Evolutionary conservation across 768 basidiomycete species (phyloP), one percentile per base, ranked within the genome.

Genomic region (Amanita molliuscula): DNA sequence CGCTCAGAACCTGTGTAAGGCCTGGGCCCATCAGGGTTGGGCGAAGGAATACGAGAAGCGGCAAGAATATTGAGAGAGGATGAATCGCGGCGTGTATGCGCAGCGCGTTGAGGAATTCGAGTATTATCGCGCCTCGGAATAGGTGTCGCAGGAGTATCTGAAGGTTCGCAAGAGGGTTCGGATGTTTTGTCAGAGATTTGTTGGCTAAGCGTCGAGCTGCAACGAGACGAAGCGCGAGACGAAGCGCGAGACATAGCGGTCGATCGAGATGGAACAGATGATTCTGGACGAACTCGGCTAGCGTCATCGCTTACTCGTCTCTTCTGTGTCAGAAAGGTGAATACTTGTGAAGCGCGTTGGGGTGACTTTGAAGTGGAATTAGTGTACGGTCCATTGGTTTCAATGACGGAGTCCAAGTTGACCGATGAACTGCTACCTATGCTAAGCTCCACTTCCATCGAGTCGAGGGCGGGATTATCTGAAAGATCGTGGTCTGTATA

Each of bases 401-500:
- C 49, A 42, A 57, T 58, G 46, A 36, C 50, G 42, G 52, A 52
- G 48, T 58, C 53, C 47, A 57, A 55, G 9, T 62, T 58, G 40
- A 63, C 52, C 9, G 62, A 61, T 16, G 63, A 58, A 47, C 80
- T 76, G 20, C 69, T 64, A 10, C 65, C 66, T 18, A 69, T 65
- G 61, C 84, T 86, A 45, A 79, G 68, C 58, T 88, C 85, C 3
- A 88, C 88, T 52, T 84, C 81, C 67, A 88, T 73, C 0, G 87
- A 90, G 4, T 83, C 84, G 40, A 87, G 80, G 18, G 71, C 71
- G 3, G 75, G 74, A 57, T 74, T 67, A 49, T 73, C 67, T n/a
- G 72, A 69, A 51, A 68, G 61, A 58, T 78, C 75, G 58, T 71
- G 67, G 56, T 69, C 58, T 55, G 76, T 62, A 13, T 76, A 69